Percentiles rank a stretch among this genome's conserved stretches.
Conservation (phyloP, 441 rosid species). For the Manihot esculenta region DNA sequence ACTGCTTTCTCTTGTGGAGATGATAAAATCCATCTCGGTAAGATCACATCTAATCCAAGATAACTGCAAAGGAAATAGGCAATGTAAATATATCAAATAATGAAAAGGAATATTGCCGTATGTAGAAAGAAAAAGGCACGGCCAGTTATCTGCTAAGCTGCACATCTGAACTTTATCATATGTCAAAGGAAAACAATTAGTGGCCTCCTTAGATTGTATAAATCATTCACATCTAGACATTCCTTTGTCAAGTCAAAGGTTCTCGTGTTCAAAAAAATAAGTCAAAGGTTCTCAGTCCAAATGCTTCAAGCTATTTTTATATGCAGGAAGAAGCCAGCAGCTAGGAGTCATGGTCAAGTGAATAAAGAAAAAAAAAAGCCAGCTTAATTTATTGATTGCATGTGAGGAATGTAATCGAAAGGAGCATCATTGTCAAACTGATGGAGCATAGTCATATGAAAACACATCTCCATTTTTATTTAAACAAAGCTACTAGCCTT, state of each 20-base stretch:
- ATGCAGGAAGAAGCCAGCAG: not conserved
- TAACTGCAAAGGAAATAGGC: constrained; percentile 31
- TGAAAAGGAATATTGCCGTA: not conserved
- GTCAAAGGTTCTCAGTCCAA: not conserved
- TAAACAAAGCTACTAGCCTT: not conserved
- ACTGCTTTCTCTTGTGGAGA: constrained; percentile 34
- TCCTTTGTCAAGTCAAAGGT: too few relatives aligned
- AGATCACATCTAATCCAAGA: constrained; percentile 52
- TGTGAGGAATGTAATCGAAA: not conserved
- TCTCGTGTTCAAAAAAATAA: too few relatives aligned
- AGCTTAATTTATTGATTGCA: not conserved
- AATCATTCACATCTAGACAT: not conserved
- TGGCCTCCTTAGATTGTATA: not conserved
- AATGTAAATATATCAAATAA: not conserved
- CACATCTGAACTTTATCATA: not conserved
- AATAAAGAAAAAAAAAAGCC: not conserved
- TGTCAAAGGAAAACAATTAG: not conserved
- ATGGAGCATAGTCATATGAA: not conserved
- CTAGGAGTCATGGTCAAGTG: not conserved
- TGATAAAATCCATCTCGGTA: constrained; percentile 44
- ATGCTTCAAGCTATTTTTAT: not conserved
- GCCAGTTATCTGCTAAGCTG: constrained; percentile 1
- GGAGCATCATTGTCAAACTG: not conserved
- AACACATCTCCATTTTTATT: not conserved
- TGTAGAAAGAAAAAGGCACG: not conserved